phyloP scores from a whole-genome alignment of 73 alveolate species.

The Breviolum minutum region DNA sequence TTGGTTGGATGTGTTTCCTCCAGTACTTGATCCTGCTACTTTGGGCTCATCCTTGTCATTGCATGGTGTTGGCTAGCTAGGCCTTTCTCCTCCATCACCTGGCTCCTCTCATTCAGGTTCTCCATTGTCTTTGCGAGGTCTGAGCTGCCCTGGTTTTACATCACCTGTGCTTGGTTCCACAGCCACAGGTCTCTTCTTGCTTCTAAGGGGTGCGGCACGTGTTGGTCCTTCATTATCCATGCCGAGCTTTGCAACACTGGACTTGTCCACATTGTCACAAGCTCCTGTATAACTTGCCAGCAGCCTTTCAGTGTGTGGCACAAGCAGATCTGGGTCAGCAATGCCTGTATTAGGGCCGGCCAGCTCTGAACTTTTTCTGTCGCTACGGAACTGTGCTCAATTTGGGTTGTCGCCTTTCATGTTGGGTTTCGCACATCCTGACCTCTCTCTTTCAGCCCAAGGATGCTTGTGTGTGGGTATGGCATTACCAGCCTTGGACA shows the following conservation, averaged over 20 bases:
- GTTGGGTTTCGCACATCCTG: not conserved
- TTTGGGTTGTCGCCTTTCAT: not conserved
- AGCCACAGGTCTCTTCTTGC: not conserved
- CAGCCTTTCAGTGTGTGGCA: not conserved
- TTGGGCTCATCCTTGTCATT: not conserved
- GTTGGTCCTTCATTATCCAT: not conserved
- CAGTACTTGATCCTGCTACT: not conserved
- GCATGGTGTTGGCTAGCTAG: not conserved
- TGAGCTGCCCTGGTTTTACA: not conserved
- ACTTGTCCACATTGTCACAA: not conserved
- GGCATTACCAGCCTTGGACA: not conserved
- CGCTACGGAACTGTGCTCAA: not conserved
- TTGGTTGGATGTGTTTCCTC: not conserved
- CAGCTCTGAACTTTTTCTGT: not conserved
- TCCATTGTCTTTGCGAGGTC: not conserved
- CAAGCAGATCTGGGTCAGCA: not conserved
- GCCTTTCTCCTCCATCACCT: not conserved
- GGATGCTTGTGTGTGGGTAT: not conserved
- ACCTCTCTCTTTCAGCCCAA: not conserved
- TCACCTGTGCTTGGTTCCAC: not conserved
- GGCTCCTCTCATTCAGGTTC: not conserved
- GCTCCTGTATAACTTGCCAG: not conserved
- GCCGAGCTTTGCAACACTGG: not conserved
- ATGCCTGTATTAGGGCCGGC: not conserved
- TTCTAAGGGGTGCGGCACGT: not conserved